These are phyloP conservation scores for Fusarium verrucosum DNA, from an alignment of 2,329 filamentous ascomycete species.

Conservation along the genomic window DNA sequence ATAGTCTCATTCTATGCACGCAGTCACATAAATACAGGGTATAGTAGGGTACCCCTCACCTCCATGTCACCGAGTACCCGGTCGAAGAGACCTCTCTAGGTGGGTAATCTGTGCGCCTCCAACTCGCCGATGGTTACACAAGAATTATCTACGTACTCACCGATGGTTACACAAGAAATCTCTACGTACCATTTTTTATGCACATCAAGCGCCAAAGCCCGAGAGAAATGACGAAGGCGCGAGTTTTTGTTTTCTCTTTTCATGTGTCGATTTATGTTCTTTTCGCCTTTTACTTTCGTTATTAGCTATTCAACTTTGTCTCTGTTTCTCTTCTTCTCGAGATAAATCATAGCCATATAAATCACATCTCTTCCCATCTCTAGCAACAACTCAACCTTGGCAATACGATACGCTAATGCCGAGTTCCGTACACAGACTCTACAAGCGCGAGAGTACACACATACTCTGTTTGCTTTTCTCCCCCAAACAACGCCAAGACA, in stretches of 20 bases:
- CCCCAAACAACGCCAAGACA: conserved; percentile 1
- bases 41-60: conserved; percentile 16
- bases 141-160: too few relatives aligned
- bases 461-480: neutral
- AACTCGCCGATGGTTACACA: conserved; percentile 23
- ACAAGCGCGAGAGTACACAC: too few relatives aligned
- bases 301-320: neutral
- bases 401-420: neutral
- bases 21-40: too few relatives aligned
- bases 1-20: too few relatives aligned
- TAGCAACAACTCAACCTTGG: neutral
- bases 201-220: neutral
- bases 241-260: neutral
- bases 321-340: neutral
- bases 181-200: neutral
- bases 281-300: conserved; percentile 7
- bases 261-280: neutral
- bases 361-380: neutral
- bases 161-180: conserved; percentile 7
- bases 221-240: conserved; percentile 23
- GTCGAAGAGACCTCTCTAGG: conserved; percentile 16
- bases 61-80: conserved; percentile 31
- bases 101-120: conserved; percentile 33
- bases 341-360: too few relatives aligned
- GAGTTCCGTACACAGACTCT: neutral